Evolutionary conservation across 1,284 basidiomycete species (phyloP), one percentile per base, ranked within the genome.

Genomic region (Sanghuangporus sanghuang): DNA sequence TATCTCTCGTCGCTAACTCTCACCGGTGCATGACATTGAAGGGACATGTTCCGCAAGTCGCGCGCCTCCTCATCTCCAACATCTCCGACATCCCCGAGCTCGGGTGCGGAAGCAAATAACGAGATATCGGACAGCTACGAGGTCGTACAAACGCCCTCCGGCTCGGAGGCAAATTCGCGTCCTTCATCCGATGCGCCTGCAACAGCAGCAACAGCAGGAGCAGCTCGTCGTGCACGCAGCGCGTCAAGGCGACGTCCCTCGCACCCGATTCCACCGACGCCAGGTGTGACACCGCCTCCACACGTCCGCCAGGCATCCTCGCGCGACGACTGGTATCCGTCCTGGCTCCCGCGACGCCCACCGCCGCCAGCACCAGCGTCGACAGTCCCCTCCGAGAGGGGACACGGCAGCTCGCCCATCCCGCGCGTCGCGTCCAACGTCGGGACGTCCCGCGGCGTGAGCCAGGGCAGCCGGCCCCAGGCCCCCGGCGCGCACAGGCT

Each of bases 301-400:
- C 63, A 57, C 54, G 48, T 57, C 32, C 59, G 63, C 8, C 59
- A 57, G 46, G 59, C 63, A 44, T 39, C 63, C 7, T 61, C 59
- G 27, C 48, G 53, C 6, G 55, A 57, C 18, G 63, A 64, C 48
- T 64, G 63, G 63, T 92, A 92, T 70, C 90, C 90, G 3, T 86
- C 87, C 35, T 92, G 90, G 90, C 84, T 92, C 3, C 90, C 90
- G 12, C 84, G 78, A 66, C 81, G 90, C n/a, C 90, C 90, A 4
- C 85, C 85, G 21, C 87, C 83, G 1, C 90, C 90, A 1, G 84
- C 83, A 12, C 90, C 90, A 3, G 82, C 81, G 3, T 89, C 87
- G 9, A 90, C 88, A 3, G 75, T 87, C 64, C 84, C 85, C 62
- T 87, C 85, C 14, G 82, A 81, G 23, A 73, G 73, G 38, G 77